These are phyloP conservation scores for Biscogniauxia mediterranea DNA, from an alignment of 2,329 filamentous ascomycete genomes.

Conservation along the genomic window DNA sequence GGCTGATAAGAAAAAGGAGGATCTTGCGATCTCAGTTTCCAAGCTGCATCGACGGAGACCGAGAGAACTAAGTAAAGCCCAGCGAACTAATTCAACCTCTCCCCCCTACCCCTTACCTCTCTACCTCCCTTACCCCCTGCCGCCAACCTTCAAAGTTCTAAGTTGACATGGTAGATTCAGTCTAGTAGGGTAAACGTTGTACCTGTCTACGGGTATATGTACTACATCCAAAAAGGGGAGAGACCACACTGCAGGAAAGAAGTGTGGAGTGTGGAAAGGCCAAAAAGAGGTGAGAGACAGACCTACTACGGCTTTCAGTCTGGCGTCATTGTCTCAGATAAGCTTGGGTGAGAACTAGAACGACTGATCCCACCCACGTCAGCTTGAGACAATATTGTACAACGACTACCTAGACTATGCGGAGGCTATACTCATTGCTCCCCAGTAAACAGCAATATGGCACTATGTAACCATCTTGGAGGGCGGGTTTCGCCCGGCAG, in stretches of 20 bases:
- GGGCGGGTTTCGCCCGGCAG: not conserved
- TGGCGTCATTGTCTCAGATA: not conserved
- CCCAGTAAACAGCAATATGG: too few relatives aligned
- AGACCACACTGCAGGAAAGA: not conserved
- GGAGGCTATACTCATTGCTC: too few relatives aligned
- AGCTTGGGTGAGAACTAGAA: not conserved
- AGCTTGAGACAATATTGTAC: not conserved
- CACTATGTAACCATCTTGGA: not conserved
- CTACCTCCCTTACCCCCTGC: not conserved
- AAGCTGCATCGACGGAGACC: not conserved
- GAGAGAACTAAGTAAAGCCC: not conserved
- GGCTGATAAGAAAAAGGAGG: not conserved
- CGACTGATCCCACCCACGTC: not conserved
- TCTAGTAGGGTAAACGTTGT: too few relatives aligned
- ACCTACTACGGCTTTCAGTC: not conserved
- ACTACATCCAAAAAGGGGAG: not conserved
- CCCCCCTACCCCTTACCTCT: not conserved
- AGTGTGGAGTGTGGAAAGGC: too few relatives aligned
- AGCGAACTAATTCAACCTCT: not conserved
- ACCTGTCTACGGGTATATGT: too few relatives aligned
- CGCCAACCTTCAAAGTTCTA: not conserved
- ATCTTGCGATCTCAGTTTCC: not conserved
- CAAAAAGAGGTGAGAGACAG: not conserved
- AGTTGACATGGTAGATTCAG: too few relatives aligned
- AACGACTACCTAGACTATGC: too few relatives aligned